Evolutionary conservation across 2,329 filamentous ascomycete genomes (phyloP), one percentile per base, ranked within the genome.

Genomic region (Trichoderma gracile): DNA sequence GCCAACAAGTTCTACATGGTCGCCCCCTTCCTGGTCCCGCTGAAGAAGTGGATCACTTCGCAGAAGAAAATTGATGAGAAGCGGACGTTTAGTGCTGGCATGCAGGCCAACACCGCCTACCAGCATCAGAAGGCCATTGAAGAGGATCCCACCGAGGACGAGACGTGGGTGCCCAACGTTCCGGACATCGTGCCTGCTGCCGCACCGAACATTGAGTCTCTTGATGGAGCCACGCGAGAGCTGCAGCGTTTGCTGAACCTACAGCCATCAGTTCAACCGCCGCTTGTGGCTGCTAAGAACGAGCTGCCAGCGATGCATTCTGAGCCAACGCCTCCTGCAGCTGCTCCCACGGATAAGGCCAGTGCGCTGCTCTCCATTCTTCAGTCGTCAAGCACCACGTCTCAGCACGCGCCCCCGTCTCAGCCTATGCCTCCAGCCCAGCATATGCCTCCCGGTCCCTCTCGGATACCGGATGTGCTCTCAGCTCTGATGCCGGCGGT

Each of bases 1-100:
- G 87, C 88, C 46, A 93, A 91, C 75, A 97, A 94, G 73, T 98
- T 97, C 75, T 99, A 97, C 78, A 97, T 98, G 92, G 95, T 99
- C 19, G 93, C 93, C 0, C 93, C 94, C 0, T 99, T 99, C 73
- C 81, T 98, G 62, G 87, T 87, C 1, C 90, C 88, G 6, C 78
- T 99, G 55, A 93, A 92, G 77, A 92, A 92, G 75, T 98, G 93
- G 93, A 92, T 98, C 53, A 81, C 87, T n/a, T 86, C 89, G 68
- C 92, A 96, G 77, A 89, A 86, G 79, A 93, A 89, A 77, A 82
- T 84, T n/a, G 90, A 91, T 70, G 80, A 81, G 9, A 79, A 80
- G 69, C 79, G 78, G 67, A 74, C 76, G 19, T 70, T 78, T 30
- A 79, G 74, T 43, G 59, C 43, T 17, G 75, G 73, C 38, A 75